Percentiles rank a stretch among this genome's conserved stretches.
Conservation (phyloP, 495 filamentous ascomycete species). For the Trichoderma parareesei region DNA sequence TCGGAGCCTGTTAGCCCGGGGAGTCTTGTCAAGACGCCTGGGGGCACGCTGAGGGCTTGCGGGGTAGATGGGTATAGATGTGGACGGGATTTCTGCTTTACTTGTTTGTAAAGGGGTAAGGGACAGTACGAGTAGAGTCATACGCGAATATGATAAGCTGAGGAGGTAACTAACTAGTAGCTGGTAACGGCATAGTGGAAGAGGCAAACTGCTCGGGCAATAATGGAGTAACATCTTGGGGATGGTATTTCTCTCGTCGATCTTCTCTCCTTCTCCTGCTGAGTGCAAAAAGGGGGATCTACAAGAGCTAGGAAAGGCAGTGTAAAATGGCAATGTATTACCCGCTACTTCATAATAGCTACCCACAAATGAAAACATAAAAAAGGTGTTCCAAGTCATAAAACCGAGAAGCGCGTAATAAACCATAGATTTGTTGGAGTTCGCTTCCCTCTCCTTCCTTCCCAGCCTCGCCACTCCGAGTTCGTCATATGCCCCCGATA, state of each 20-base stretch:
- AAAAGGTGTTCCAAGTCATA: not conserved
- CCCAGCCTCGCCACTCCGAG: not conserved
- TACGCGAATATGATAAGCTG: too few relatives aligned
- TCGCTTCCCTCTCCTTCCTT: not conserved
- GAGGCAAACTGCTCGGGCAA: not conserved
- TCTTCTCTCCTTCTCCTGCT: too few relatives aligned
- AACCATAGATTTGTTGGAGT: not conserved
- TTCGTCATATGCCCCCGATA: not conserved
- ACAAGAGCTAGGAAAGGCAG: not conserved
- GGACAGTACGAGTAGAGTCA: not conserved
- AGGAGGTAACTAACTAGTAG: too few relatives aligned
- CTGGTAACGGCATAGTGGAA: too few relatives aligned
- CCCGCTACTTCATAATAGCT: slow-evolving; percentile 3
- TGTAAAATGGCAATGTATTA: slow-evolving; percentile 7
- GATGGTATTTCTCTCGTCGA: not conserved
- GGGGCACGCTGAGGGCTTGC: slow-evolving; percentile 35
- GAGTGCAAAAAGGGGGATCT: too few relatives aligned
- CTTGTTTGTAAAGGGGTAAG: slow-evolving; percentile 26
- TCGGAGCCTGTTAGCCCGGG: not conserved
- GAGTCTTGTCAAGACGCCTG: slow-evolving; percentile 29
- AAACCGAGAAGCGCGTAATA: slow-evolving; percentile 1
- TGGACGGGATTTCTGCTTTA: slow-evolving; percentile 41
- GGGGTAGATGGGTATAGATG: slow-evolving; percentile 40
- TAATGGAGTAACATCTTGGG: not conserved
- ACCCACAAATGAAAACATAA: not conserved